Evolutionary conservation across 139 green algal species (phyloP).

Genomic region (Eudorina sp.): DNA sequence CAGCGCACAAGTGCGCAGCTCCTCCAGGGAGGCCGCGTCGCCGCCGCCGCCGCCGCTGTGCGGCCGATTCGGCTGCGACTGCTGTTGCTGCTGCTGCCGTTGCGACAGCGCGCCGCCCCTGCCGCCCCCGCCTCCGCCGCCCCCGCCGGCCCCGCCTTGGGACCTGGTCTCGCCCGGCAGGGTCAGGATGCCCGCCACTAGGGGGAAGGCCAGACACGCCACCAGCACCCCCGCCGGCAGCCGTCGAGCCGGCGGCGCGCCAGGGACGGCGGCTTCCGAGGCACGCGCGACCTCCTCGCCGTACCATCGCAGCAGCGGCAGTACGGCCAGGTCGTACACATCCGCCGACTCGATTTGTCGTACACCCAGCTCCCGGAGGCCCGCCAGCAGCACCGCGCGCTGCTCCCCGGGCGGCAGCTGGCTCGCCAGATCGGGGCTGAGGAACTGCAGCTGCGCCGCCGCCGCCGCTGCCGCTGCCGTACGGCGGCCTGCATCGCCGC

Average conservation of each 20-base stretch:
- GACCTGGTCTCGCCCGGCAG: neutral
- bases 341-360: conserved; percentile 5
- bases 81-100: neutral
- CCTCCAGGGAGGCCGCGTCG: neutral
- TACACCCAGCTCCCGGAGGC: conserved; percentile 24
- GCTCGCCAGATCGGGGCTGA: neutral
- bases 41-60: neutral
- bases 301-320: neutral
- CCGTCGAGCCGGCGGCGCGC: neutral
- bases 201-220: conserved; percentile 16
- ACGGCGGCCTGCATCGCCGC: neutral
- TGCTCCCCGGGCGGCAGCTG: neutral
- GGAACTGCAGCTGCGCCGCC: neutral
- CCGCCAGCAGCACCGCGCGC: conserved; percentile 5
- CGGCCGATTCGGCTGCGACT: neutral
- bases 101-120: neutral
- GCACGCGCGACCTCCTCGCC: neutral
- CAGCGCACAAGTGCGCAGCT: neutral
- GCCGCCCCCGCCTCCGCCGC: neutral
- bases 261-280: neutral
- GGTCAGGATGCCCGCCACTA: neutral
- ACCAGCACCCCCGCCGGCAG: neutral
- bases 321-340: conserved; percentile 14
- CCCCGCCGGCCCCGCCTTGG: neutral
- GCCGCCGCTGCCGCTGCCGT: neutral